A percentile compares a stretch with the other conserved stretches of the same genome.
Conservation (phyloP, 176 grass and related monocot species). For the Cocos nucifera region DNA sequence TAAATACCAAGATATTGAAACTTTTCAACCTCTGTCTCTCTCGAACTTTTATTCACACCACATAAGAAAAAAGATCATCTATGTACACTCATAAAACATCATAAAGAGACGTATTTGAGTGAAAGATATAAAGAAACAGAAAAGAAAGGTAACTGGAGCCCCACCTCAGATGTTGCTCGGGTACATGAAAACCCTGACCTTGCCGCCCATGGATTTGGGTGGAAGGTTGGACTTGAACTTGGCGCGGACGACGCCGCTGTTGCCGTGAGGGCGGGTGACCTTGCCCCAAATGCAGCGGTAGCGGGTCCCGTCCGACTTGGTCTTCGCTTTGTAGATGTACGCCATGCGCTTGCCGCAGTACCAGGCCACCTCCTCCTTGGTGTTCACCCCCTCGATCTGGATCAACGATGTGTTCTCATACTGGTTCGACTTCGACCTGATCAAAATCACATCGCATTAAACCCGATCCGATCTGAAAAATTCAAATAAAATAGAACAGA, state of each 20-base stretch:
- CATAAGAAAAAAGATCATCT: too few species aligned
- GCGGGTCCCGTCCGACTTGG: constrained; percentile 1
- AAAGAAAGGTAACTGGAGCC: neutral
- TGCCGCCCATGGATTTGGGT: constrained; percentile 4
- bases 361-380: constrained; percentile 10
- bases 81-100: too few species aligned
- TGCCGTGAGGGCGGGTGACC: constrained; percentile 4
- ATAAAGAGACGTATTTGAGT: too few species aligned
- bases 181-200: constrained; percentile 11
- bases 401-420: constrained; percentile 5
- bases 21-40: too few species aligned
- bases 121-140: too few species aligned
- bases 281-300: constrained; percentile 10
- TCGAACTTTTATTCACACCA: too few species aligned
- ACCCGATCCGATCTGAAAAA: neutral
- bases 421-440: constrained; percentile 10
- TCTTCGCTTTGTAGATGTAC: constrained; percentile 9
- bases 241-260: constrained; percentile 4
- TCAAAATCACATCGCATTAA: neutral
- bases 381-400: constrained; percentile 11
- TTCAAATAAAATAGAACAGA: neutral
- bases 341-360: constrained; percentile 12
- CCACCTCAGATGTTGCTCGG: constrained; percentile 8
- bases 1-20: too few species aligned
- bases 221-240: constrained; percentile 11